Evolutionary conservation across 2,329 filamentous ascomycete genomes (phyloP).

Genomic region (Myriosclerotinia scirpicola): DNA sequence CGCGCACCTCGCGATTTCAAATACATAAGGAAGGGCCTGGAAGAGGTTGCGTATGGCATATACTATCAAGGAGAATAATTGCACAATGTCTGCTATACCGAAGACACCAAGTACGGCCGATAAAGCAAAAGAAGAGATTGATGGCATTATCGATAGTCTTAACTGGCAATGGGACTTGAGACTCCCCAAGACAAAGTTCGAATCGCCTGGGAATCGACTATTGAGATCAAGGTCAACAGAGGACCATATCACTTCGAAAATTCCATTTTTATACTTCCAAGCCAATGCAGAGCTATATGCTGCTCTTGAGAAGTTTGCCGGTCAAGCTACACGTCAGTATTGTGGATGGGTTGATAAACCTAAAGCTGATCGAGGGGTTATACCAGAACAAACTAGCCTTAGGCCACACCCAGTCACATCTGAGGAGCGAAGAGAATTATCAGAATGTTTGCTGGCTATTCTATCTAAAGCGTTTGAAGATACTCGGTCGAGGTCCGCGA

Average conservation of each 20-base stretch:
- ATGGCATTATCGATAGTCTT: background rate
- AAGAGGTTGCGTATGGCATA: background rate
- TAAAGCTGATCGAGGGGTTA: constrained; percentile 27
- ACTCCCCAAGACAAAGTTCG: background rate
- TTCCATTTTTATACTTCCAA: constrained; percentile 1
- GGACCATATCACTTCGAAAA: background rate
- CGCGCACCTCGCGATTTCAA: background rate
- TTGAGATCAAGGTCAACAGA: background rate
- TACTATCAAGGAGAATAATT: background rate
- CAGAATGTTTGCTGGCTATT: constrained; percentile 22
- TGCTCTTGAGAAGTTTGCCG: background rate
- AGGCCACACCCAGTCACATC: constrained; percentile 24
- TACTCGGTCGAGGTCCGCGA: background rate
- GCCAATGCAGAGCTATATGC: background rate
- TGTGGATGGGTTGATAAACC: constrained; percentile 30
- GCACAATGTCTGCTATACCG: constrained; percentile 6
- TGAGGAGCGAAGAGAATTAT: constrained; percentile 21
- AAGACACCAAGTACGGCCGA: constrained; percentile 1
- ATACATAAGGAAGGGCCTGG: background rate
- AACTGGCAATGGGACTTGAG: background rate
- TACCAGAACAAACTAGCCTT: constrained; percentile 27
- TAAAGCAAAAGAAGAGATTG: background rate
- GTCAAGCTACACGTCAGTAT: constrained; percentile 19
- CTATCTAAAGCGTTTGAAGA: background rate
- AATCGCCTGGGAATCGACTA: constrained; percentile 9